A percentile compares a stretch with the other conserved stretches of the same genome.
Conservation (phyloP, 345 rosid genomes). For the Citrus maxima region DNA sequence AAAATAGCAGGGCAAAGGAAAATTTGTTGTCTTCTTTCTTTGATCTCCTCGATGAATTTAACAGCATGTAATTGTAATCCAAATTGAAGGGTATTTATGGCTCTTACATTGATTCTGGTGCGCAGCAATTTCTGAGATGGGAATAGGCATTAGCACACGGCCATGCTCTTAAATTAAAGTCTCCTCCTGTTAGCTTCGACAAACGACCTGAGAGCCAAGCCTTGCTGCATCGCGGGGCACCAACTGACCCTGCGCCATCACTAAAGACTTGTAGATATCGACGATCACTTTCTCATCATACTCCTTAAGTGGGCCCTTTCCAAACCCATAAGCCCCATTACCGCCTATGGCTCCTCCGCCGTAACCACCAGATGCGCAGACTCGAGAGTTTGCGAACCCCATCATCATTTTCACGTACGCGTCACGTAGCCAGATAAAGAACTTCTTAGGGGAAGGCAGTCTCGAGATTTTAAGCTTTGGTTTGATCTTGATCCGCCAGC, state of each 20-base stretch:
- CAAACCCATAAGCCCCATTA: slow-evolving; percentile 19
- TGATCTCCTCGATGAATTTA: background rate
- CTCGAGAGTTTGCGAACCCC: slow-evolving; percentile 37
- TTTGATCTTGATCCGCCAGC: slow-evolving; percentile 44
- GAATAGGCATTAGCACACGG: background rate
- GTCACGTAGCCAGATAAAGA: slow-evolving; percentile 49
- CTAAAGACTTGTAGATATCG: slow-evolving; percentile 64
- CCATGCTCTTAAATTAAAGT: no score
- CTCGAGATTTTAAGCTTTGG: slow-evolving; percentile 35
- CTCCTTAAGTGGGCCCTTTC: slow-evolving; percentile 36
- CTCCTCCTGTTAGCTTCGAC: slow-evolving; percentile 2
- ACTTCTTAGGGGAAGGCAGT: slow-evolving; percentile 32
- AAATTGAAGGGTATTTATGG: background rate
- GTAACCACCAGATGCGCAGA: slow-evolving; percentile 21
- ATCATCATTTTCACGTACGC: slow-evolving; percentile 63
- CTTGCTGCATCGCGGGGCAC: slow-evolving; percentile 35
- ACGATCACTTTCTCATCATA: slow-evolving; percentile 56
- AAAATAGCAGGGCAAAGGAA: background rate
- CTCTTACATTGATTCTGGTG: background rate
- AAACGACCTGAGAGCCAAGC: slow-evolving; percentile 22
- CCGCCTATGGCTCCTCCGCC: slow-evolving; percentile 26
- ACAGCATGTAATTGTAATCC: background rate
- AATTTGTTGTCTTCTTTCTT: background rate
- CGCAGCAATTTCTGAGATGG: background rate
- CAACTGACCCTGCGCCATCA: slow-evolving; percentile 45